Conservation (phyloP, 495 filamentous ascomycete genomes). For the Penicillium lagena region DNA sequence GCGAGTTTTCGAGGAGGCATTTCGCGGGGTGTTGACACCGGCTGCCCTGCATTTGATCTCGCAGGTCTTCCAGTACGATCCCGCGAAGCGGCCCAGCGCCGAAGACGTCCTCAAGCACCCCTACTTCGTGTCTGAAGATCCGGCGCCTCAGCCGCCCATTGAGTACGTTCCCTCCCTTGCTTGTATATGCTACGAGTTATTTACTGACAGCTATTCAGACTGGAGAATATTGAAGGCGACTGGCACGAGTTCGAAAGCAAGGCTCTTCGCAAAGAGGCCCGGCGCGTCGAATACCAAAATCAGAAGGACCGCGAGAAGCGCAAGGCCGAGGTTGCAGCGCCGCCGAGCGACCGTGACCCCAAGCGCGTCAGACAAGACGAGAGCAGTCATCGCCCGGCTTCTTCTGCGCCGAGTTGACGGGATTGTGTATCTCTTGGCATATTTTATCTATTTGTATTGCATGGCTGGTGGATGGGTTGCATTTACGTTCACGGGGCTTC, state of each 20-base stretch:
- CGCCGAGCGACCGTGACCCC: constrained; percentile 31
- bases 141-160: constrained; percentile 65
- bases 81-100: constrained; percentile 74
- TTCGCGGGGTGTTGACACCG: constrained; percentile 63
- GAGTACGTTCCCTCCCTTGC: constrained; percentile 56
- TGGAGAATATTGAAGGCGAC: constrained; percentile 81
- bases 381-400: constrained; percentile 1
- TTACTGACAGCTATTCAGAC: constrained; percentile 38
- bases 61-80: constrained; percentile 83
- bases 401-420: not conserved
- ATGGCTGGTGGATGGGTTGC: constrained; percentile 11
- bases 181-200: not conserved
- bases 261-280: constrained; percentile 78
- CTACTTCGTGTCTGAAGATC: constrained; percentile 84
- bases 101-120: constrained; percentile 80
- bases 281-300: constrained; percentile 49
- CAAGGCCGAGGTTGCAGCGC: constrained; percentile 23
- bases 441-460: constrained; percentile 4
- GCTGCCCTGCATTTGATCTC: constrained; percentile 77
- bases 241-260: constrained; percentile 99
- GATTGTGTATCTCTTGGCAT: not conserved
- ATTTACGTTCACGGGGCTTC: constrained; percentile 11
- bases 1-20: constrained; percentile 80
- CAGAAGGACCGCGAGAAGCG: constrained; percentile 50
- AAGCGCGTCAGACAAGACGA: constrained; percentile 28